Evolutionary conservation across 306 rosid genomes (phyloP).

Genomic region (Coriaria nepalensis): DNA sequence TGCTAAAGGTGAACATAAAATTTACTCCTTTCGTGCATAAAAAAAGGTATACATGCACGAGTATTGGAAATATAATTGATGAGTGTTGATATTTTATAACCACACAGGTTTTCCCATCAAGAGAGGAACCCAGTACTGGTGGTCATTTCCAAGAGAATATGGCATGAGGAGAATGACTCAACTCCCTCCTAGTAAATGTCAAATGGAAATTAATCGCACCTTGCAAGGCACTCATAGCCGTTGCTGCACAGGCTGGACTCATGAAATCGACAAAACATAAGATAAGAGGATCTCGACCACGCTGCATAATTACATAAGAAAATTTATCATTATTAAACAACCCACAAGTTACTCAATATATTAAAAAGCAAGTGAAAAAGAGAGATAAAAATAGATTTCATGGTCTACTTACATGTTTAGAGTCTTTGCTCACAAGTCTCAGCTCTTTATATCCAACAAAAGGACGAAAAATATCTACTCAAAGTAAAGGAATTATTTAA

Average conservation of each 20-base stretch:
- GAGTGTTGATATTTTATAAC: too few species aligned
- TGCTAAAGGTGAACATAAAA: too few species aligned
- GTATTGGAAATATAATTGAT: background rate
- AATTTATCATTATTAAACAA: background rate
- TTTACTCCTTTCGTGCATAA: background rate
- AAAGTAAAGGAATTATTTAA: conserved; percentile 21
- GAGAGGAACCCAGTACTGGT: too few species aligned
- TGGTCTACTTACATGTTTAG: conserved; percentile 55
- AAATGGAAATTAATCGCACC: conserved; percentile 26
- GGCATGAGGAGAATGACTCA: conserved; percentile 5
- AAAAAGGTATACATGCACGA: background rate
- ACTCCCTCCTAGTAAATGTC: conserved; percentile 1
- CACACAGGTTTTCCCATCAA: too few species aligned
- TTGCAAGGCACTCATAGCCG: conserved; percentile 87
- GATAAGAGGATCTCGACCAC: conserved; percentile 82
- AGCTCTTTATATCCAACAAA: conserved; percentile 92
- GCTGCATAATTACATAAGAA: conserved; percentile 34
- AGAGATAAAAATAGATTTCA: conserved; percentile 1
- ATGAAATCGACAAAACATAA: conserved; percentile 85
- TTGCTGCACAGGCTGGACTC: conserved; percentile 82
- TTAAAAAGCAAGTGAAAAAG: background rate
- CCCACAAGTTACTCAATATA: background rate
- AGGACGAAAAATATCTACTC: conserved; percentile 77
- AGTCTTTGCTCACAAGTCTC: conserved; percentile 79
- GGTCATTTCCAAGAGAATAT: background rate